Conservation (phyloP, 1,284 basidiomycete species). For the Ganoderma leucocontextum region DNA sequence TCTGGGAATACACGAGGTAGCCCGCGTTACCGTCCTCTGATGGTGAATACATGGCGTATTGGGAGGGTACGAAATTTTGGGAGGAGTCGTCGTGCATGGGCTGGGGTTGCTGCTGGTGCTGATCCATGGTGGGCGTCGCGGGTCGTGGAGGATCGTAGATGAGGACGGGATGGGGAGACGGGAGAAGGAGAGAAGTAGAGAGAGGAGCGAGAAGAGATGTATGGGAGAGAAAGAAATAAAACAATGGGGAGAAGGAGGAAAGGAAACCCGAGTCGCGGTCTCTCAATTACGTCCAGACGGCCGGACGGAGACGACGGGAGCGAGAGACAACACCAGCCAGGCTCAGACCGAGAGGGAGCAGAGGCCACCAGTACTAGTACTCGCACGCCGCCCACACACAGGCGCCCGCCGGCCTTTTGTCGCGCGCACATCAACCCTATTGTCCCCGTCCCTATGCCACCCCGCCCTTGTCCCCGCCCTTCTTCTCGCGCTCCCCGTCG, state of each 20-base stretch:
- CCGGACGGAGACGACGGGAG: constrained; percentile 28
- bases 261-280: constrained; percentile 33
- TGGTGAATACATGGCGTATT: constrained; percentile 47
- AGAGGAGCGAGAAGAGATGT: constrained; percentile 33
- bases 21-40: constrained; percentile 49
- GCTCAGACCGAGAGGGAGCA: not conserved
- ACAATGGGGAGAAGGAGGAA: constrained; percentile 37
- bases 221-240: constrained; percentile 39
- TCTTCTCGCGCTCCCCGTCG: constrained; percentile 8
- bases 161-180: constrained; percentile 26
- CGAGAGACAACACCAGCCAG: constrained; percentile 4
- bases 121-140: constrained; percentile 50
- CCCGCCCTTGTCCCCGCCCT: constrained; percentile 12
- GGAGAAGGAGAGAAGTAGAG: constrained; percentile 43
- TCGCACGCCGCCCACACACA: constrained; percentile 19
- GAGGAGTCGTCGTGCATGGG: constrained; percentile 50
- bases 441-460: constrained; percentile 24
- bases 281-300: constrained; percentile 36
- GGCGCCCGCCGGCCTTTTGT: constrained; percentile 24
- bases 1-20: constrained; percentile 52
- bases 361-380: not conserved
- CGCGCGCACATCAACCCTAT: constrained; percentile 25
- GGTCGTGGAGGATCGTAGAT: constrained; percentile 38
- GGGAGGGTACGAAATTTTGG: constrained; percentile 47
- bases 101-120: constrained; percentile 46